Percentiles rank a stretch among this genome's conserved stretches.
These are phyloP conservation scores for Chalciporus sp. DNA, from an alignment of 1,284 basidiomycete species.

Conservation along the genomic window DNA sequence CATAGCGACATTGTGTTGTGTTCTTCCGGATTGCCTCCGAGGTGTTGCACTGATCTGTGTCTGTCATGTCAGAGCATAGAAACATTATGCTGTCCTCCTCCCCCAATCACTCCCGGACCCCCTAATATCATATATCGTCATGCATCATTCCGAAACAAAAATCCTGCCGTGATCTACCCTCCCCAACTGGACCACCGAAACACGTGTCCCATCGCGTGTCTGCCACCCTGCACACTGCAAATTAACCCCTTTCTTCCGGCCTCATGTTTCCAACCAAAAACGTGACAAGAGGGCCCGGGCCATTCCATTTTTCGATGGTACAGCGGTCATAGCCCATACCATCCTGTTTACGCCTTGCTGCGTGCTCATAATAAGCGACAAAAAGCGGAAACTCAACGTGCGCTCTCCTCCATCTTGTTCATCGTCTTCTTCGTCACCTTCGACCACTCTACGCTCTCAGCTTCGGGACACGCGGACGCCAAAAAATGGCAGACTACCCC, in stretches of 20 bases:
- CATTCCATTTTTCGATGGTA: constrained; percentile 23
- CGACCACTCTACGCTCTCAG: neutral
- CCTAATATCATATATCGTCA: too few relatives aligned
- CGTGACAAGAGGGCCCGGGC: neutral
- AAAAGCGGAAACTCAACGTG: neutral
- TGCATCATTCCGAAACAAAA: neutral
- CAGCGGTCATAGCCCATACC: constrained; percentile 20
- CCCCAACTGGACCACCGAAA: neutral
- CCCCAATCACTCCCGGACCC: neutral
- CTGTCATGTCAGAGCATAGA: too few relatives aligned
- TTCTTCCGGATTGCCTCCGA: too few relatives aligned
- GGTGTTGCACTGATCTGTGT: too few relatives aligned
- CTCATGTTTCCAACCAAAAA: constrained; percentile 22
- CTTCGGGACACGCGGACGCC: neutral
- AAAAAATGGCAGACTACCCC: constrained; percentile 25
- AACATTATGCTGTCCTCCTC: too few relatives aligned
- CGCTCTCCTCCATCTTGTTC: neutral
- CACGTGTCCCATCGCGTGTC: neutral
- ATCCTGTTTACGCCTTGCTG: constrained; percentile 29
- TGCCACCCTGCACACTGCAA: neutral
- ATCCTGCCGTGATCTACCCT: neutral
- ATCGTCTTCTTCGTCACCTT: constrained; percentile 1
- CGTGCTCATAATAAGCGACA: constrained; percentile 10
- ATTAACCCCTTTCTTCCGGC: constrained; percentile 27
- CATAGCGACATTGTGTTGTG: too few relatives aligned